phyloP scores from a whole-genome alignment of 805 yeast genomes.

The Nakazawaea ishiwadae region DNA sequence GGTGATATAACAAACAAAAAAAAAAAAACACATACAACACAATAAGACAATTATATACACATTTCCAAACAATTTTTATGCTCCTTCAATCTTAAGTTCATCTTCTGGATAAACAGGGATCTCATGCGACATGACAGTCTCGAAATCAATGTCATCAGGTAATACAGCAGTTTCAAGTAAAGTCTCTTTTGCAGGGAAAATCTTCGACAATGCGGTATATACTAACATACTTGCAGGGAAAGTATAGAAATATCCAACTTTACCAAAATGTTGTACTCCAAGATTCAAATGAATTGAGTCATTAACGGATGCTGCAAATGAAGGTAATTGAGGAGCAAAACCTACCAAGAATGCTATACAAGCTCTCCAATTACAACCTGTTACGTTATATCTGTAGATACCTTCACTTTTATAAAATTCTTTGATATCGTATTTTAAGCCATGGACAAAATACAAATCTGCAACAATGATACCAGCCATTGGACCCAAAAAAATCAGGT shows the following conservation, averaged over 20 bases:
- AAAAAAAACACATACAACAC: too few species aligned
- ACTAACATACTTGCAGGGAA: slow-evolving; percentile 24
- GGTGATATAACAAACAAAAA: too few species aligned
- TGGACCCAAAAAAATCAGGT: slow-evolving; percentile 33
- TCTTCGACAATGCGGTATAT: slow-evolving; percentile 18
- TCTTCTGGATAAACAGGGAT: slow-evolving; percentile 3
- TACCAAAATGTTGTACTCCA: slow-evolving; percentile 22
- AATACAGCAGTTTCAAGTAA: slow-evolving; percentile 7
- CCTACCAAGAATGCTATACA: slow-evolving; percentile 56
- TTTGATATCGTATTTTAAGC: slow-evolving; percentile 29
- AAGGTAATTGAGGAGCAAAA: slow-evolving; percentile 77
- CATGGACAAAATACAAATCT: slow-evolving; percentile 36
- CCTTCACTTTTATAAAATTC: slow-evolving; percentile 27
- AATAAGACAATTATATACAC: too few species aligned
- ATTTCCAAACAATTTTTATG: too few species aligned
- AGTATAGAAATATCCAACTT: slow-evolving; percentile 29
- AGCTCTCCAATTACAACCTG: slow-evolving; percentile 42
- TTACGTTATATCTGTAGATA: slow-evolving; percentile 33
- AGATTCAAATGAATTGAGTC: slow-evolving; percentile 18
- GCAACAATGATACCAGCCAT: slow-evolving; percentile 32
- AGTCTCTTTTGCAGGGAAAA: slow-evolving; percentile 18
- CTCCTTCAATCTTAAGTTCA: background rate
- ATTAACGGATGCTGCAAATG: slow-evolving; percentile 48
- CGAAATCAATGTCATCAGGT: slow-evolving; percentile 12
- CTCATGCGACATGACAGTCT: slow-evolving; percentile 7